Conservation (phyloP, 257 asterid species). For the Leptodermis oblonga region DNA sequence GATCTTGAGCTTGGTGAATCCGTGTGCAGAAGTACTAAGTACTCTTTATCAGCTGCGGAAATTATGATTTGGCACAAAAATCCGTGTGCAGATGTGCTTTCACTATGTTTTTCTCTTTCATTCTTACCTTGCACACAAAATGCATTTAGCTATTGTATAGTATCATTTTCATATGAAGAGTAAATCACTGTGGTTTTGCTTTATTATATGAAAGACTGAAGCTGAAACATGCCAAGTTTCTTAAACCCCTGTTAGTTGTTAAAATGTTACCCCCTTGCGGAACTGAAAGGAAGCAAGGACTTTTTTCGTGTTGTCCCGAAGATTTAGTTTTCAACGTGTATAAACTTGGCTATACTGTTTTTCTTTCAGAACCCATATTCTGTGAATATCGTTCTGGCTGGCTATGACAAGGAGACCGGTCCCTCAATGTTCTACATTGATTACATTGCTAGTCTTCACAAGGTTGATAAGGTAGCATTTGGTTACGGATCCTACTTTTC, state of each 20-base stretch:
- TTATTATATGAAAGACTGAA: not conserved
- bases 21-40: not conserved
- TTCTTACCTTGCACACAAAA: not conserved
- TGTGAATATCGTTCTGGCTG: constrained; percentile 85
- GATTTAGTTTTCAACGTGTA: not conserved
- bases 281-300: not conserved
- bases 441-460: constrained; percentile 85
- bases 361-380: constrained; percentile 65
- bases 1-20: not conserved
- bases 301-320: not conserved
- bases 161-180: not conserved
- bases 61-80: not conserved
- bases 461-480: constrained; percentile 85
- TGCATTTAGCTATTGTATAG: not conserved
- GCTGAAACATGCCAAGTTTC: not conserved
- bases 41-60: not conserved
- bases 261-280: not conserved
- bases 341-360: constrained; percentile 1
- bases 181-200: not conserved
- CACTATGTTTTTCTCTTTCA: not conserved
- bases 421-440: constrained; percentile 82
- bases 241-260: not conserved
- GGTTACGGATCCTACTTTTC: constrained; percentile 95
- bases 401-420: constrained; percentile 86
- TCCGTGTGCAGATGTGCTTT: not conserved